Conservation (phyloP, 2,329 filamentous ascomycete genomes). For the Trichoderma lentiforme region DNA sequence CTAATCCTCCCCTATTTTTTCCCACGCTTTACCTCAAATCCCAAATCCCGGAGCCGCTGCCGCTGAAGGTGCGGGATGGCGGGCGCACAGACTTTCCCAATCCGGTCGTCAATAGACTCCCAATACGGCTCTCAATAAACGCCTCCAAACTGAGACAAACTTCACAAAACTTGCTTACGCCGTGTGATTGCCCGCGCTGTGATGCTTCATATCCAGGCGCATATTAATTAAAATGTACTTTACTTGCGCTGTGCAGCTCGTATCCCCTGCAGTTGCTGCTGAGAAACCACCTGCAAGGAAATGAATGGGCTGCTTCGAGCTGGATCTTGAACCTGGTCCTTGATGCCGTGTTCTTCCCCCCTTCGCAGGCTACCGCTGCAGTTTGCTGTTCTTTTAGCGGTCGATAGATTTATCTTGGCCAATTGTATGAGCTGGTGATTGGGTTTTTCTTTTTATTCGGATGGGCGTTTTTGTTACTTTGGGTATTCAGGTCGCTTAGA, state of each 20-base stretch:
- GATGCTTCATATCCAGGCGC: background rate
- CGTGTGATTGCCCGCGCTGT: background rate
- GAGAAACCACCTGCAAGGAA: background rate
- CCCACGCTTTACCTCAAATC: background rate
- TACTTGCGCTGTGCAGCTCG: background rate
- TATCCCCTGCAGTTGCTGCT: background rate
- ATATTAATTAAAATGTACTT: background rate
- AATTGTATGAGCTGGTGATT: background rate
- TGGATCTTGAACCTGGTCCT: background rate
- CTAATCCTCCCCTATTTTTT: background rate
- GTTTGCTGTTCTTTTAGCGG: conserved; percentile 1
- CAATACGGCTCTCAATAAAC: conserved; percentile 28
- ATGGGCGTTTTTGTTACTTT: background rate
- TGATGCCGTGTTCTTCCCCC: background rate
- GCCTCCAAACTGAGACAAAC: conserved; percentile 16
- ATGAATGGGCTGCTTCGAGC: background rate
- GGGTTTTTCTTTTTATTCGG: background rate
- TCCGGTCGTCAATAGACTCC: conserved; percentile 36
- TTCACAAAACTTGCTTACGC: background rate
- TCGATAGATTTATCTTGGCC: conserved; percentile 5
- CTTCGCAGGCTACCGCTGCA: background rate
- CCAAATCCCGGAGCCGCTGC: background rate
- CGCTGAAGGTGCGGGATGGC: conserved; percentile 5
- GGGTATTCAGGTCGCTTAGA: background rate
- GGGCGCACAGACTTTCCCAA: conserved; percentile 24